Percentiles rank a stretch among this genome's conserved stretches.
Conservation (phyloP, 306 rosid genomes). For the Purshia tridentata region DNA sequence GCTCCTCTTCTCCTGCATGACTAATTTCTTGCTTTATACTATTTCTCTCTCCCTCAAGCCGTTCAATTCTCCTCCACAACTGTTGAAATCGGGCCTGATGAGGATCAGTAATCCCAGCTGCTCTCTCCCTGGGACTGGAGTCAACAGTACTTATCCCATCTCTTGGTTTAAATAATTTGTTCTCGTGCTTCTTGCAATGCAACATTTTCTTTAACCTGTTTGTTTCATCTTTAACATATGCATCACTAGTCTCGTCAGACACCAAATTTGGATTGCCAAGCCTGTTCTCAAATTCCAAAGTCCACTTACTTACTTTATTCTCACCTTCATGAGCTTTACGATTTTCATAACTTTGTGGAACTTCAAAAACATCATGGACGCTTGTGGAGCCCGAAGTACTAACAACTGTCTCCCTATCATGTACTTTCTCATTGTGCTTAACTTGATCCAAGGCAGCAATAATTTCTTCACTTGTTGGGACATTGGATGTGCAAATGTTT, state of each 20-base stretch:
- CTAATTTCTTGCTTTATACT: conserved; percentile 51
- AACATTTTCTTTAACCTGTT: conserved; percentile 42
- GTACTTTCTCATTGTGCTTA: conserved; percentile 16
- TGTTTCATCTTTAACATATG: conserved; percentile 34
- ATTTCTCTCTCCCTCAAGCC: conserved; percentile 56
- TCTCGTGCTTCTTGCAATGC: conserved; percentile 30
- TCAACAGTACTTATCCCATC: conserved; percentile 28
- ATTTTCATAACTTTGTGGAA: conserved; percentile 47
- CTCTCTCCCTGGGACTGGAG: conserved; percentile 24
- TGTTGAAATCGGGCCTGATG: conserved; percentile 53
- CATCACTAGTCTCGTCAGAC: conserved; percentile 34
- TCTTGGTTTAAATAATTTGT: conserved; percentile 32
- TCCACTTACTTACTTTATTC: conserved; percentile 37
- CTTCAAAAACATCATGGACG: conserved; percentile 78
- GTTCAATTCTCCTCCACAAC: conserved; percentile 53
- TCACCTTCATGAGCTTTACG: conserved; percentile 28
- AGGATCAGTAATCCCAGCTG: conserved; percentile 26
- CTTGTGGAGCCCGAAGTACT: conserved; percentile 35
- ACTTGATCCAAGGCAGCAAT: conserved; percentile 25
- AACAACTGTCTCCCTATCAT: conserved; percentile 22
- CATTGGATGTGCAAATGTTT: conserved; percentile 18
- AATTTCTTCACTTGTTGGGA: conserved; percentile 21
- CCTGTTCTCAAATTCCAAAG: conserved; percentile 43
- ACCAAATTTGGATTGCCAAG: conserved; percentile 48
- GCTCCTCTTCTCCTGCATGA: conserved; percentile 50